Evolutionary conservation across 2,329 filamentous ascomycete genomes (phyloP).

Genomic region (Penicillium corylophilum): DNA sequence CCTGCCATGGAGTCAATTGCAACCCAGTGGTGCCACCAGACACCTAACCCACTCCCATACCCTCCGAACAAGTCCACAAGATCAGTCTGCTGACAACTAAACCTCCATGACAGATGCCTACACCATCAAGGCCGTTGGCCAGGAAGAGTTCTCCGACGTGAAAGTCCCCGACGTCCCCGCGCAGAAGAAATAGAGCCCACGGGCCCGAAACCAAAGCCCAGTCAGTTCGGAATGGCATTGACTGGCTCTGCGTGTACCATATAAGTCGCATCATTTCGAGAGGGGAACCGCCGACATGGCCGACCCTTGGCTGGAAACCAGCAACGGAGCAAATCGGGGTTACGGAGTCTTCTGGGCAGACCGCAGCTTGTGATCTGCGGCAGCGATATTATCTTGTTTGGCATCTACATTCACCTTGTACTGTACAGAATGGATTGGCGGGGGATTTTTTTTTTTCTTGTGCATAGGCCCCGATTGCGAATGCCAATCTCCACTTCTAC

Average conservation of each 20-base stretch:
- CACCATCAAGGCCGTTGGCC: slow-evolving; percentile 81
- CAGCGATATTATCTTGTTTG: slow-evolving; percentile 15
- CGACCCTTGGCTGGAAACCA: slow-evolving; percentile 4
- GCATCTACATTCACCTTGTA: slow-evolving; percentile 9
- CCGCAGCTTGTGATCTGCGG: slow-evolving; percentile 13
- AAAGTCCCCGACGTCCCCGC: slow-evolving; percentile 74
- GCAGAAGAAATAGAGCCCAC: slow-evolving; percentile 27
- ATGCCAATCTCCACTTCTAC: slow-evolving; percentile 9
- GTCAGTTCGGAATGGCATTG: not conserved
- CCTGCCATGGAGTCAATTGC: slow-evolving; percentile 5
- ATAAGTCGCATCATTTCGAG: slow-evolving; percentile 5
- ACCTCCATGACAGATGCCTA: slow-evolving; percentile 56
- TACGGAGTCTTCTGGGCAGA: slow-evolving; percentile 24
- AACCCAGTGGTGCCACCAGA: not conserved
- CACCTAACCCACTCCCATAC: not conserved
- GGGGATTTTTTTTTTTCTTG: slow-evolving; percentile 6
- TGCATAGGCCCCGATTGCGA: slow-evolving; percentile 11
- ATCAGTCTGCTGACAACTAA: slow-evolving; percentile 3
- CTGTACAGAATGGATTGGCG: slow-evolving; percentile 18
- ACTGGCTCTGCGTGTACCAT: slow-evolving; percentile 16
- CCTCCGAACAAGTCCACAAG: not conserved
- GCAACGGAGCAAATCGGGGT: slow-evolving; percentile 23
- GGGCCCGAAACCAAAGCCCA: not conserved
- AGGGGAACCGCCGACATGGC: slow-evolving; percentile 3
- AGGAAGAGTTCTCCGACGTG: slow-evolving; percentile 96